Evolutionary conservation across 306 rosid genomes (phyloP).

Genomic region (Ormosia semicastrata): DNA sequence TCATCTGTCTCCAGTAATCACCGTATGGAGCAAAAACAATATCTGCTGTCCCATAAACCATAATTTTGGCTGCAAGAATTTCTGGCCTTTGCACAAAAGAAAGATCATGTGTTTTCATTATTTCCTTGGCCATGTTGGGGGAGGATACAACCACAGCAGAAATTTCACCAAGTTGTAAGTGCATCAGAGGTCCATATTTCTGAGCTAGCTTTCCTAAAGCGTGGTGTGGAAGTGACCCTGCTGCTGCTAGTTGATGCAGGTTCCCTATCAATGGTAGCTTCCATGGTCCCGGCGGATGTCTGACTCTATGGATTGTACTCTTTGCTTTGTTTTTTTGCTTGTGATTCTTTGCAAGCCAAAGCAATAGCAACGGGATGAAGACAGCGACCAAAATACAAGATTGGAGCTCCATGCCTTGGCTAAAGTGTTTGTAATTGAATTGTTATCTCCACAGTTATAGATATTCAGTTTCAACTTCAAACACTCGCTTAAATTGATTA

Average conservation of each 20-base stretch:
- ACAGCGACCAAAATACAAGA: no score
- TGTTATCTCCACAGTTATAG: no score
- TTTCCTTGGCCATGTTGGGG: conserved; percentile 14
- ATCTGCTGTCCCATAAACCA: background rate
- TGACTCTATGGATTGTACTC: no score
- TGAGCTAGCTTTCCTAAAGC: conserved; percentile 27
- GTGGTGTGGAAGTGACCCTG: conserved; percentile 20
- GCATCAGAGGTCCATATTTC: conserved; percentile 54
- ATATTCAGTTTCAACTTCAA: no score
- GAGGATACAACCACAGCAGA: conserved; percentile 30
- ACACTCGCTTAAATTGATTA: no score
- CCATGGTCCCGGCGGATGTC: conserved; percentile 40
- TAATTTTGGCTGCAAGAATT: background rate
- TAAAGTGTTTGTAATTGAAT: no score
- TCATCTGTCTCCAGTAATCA: conserved; percentile 41
- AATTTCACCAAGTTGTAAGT: conserved; percentile 34
- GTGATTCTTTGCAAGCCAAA: no score
- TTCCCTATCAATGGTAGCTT: conserved; percentile 38
- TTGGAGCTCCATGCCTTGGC: no score
- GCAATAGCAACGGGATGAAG: no score
- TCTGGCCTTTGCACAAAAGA: conserved; percentile 19
- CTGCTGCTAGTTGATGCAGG: conserved; percentile 24
- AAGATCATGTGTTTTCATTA: conserved; percentile 33
- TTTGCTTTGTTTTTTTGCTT: no score
- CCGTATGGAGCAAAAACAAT: conserved; percentile 24